Evolutionary conservation across 164 flowering plant genomes (phyloP).

Genomic region (Berberis vulgaris): DNA sequence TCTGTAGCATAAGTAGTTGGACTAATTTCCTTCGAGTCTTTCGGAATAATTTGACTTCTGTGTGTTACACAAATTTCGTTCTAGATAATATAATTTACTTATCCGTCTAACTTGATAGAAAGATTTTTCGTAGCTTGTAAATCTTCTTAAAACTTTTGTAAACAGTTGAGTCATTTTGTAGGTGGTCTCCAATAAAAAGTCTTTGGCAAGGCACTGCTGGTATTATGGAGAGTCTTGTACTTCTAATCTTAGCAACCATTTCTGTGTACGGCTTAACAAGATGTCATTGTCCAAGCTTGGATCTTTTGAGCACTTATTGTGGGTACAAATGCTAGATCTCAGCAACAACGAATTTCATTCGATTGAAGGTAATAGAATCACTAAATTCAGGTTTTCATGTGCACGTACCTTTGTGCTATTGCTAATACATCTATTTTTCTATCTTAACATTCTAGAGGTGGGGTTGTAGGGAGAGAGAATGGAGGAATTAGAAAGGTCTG

Average conservation of each 20-base stretch:
- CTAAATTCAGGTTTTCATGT: not conserved
- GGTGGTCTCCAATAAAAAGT: conserved; percentile 47
- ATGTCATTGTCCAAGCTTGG: conserved; percentile 69
- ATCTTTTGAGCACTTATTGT: conserved; percentile 49
- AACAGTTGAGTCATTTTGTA: conserved; percentile 21
- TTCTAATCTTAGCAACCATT: conserved; percentile 5
- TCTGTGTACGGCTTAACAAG: conserved; percentile 52
- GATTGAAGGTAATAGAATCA: conserved; percentile 52
- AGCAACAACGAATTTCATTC: conserved; percentile 75
- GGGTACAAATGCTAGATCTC: conserved; percentile 91
- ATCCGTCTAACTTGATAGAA: too few species aligned
- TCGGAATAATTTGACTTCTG: too few species aligned
- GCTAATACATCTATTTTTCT: too few species aligned
- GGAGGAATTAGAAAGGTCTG: too few species aligned
- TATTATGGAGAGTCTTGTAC: conserved; percentile 23
- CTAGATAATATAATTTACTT: too few species aligned
- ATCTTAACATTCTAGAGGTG: too few species aligned
- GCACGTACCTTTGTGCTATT: not conserved
- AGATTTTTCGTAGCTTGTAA: not conserved
- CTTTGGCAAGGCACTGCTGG: conserved; percentile 42
- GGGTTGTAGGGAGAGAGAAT: too few species aligned
- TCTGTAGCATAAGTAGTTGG: too few species aligned
- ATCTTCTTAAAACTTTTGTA: not conserved
- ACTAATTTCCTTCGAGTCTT: too few species aligned
- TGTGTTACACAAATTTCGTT: too few species aligned